Percentiles rank a stretch among this genome's conserved stretches.
phyloP scores from a whole-genome alignment of 129 eudicot genomes.

The Escallonia rubra region DNA sequence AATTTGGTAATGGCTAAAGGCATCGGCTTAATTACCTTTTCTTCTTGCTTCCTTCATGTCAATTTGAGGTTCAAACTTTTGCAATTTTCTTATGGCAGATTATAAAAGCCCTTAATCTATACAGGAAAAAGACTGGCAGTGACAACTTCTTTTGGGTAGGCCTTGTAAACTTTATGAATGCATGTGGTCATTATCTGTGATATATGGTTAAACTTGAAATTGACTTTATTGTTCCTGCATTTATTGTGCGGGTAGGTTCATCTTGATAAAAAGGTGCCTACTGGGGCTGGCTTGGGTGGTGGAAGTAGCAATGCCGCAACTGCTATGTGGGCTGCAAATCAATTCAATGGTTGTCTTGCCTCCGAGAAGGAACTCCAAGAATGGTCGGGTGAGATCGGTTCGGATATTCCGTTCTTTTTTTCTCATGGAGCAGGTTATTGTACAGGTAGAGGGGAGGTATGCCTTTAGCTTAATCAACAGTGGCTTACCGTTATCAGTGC shows the following conservation, averaged over 20 bases:
- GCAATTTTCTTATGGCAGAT: slow-evolving; percentile 50
- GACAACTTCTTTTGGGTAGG: slow-evolving; percentile 90
- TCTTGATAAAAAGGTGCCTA: slow-evolving; percentile 95
- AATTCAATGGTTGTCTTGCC: slow-evolving; percentile 79
- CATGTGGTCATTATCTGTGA: not conserved
- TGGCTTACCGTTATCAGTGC: slow-evolving; percentile 2
- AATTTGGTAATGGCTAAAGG: slow-evolving; percentile 66
- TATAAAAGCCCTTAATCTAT: slow-evolving; percentile 85
- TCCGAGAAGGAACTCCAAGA: slow-evolving; percentile 88
- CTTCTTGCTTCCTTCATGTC: slow-evolving; percentile 1
- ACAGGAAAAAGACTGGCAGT: slow-evolving; percentile 78
- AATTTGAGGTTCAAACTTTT: not conserved
- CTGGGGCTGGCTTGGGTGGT: slow-evolving; percentile 98
- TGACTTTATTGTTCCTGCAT: not conserved
- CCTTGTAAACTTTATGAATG: not conserved
- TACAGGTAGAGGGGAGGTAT: slow-evolving; percentile 99
- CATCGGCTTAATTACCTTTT: slow-evolving; percentile 1
- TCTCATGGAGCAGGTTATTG: slow-evolving; percentile 97
- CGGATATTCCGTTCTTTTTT: slow-evolving; percentile 92
- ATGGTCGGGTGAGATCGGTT: slow-evolving; percentile 98
- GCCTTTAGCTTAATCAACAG: slow-evolving; percentile 14
- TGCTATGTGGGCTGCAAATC: slow-evolving; percentile 99
- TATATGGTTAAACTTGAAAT: not conserved
- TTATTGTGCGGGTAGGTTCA: slow-evolving; percentile 49
- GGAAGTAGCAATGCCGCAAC: slow-evolving; percentile 99